Conservation (phyloP, 176 grass and related monocot genomes). For the Eragrostis nindensis region DNA sequence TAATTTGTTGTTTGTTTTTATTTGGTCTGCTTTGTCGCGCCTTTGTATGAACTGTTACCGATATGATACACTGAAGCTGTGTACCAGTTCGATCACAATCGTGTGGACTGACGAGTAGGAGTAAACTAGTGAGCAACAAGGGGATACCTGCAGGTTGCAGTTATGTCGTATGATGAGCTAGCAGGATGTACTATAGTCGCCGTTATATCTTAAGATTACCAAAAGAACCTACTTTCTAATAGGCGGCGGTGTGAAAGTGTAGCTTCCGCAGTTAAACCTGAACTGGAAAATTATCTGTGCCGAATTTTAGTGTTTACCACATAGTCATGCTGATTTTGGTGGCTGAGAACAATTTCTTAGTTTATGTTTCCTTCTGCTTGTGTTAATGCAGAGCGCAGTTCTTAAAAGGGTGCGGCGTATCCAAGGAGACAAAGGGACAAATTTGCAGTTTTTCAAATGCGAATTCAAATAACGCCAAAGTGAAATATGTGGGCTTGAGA, state of each 20-base stretch:
- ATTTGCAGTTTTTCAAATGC: background rate
- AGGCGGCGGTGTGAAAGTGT: background rate
- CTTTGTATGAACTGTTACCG: background rate
- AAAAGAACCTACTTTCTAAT: background rate
- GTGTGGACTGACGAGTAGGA: background rate
- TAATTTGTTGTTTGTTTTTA: background rate
- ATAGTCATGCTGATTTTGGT: background rate
- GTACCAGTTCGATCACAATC: background rate
- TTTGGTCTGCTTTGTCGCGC: background rate
- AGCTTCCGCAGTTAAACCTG: background rate
- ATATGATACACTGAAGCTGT: background rate
- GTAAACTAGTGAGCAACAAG: background rate
- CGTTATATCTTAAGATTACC: constrained; percentile 15
- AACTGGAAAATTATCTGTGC: background rate
- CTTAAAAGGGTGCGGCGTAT: constrained; percentile 17
- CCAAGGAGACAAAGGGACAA: constrained; percentile 35
- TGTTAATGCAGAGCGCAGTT: constrained; percentile 35
- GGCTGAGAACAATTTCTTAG: background rate
- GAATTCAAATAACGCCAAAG: constrained; percentile 42
- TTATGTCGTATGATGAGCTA: background rate
- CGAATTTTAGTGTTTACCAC: background rate
- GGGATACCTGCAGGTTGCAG: background rate
- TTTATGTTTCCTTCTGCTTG: constrained; percentile 6
- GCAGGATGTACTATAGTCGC: background rate
- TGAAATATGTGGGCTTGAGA: constrained; percentile 32